Evolutionary conservation across 2,329 filamentous ascomycete species (phyloP), one percentile per base, ranked within the genome.

Genomic region (Orbilia oligospora): DNA sequence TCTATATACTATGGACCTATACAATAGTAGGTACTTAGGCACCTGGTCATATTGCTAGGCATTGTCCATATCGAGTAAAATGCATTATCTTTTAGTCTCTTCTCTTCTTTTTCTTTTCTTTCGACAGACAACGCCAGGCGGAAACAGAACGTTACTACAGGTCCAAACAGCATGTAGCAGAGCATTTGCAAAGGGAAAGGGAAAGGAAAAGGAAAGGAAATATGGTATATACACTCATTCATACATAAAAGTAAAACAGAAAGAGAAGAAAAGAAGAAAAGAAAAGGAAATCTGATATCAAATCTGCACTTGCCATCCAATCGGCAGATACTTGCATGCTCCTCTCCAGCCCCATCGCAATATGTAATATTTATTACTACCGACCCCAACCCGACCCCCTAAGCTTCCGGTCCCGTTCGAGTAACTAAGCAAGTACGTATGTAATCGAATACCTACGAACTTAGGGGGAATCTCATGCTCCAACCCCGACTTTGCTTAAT

Each of bases 401-500:
- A n/a, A n/a, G n/a, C n/a, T n/a, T 16, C 48, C 20, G 49, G 12
- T 20, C 44, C 53, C 20, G 53, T 33, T n/a, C 30, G 18, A 48
- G 18, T 44, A 46, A 5, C 30, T 46, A 46, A n/a, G n/a, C n/a
- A n/a, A n/a, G n/a, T n/a, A n/a, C n/a, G n/a, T n/a, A n/a, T n/a
- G n/a, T n/a, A n/a, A n/a, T n/a, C n/a, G n/a, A n/a, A n/a, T n/a
- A n/a, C 41, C 6, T 22, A 49, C 38, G n/a, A n/a, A 46, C 22
- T 22, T 64, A n/a, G n/a, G 3, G 20, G n/a, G 38, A 18, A 30
- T 6, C 67, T 77, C 33, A 77, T 49, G 75, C 75, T 41, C 75
- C 75, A 18, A 75, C 76, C 4, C 76, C 76, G 20, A 91, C 91
- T 86, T 95, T 96, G 87, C 94, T 97, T 80, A 99, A 87, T 0